phyloP scores from a whole-genome alignment of 2,329 filamentous ascomycete species.

The Emericellopsis atlantica region DNA sequence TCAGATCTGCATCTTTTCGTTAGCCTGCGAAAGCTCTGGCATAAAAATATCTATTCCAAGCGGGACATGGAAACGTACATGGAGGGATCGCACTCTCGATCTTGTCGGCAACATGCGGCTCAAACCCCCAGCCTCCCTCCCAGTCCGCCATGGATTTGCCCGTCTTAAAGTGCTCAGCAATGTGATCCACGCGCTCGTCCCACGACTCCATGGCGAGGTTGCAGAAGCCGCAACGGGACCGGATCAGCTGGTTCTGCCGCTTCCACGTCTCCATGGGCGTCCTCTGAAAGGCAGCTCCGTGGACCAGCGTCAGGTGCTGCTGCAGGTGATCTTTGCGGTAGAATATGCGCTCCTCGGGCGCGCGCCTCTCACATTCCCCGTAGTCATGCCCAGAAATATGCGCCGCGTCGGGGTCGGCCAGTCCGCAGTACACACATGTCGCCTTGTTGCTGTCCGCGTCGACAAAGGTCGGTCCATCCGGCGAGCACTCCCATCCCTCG shows the following conservation, averaged over 20 bases:
- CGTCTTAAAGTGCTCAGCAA: slow-evolving; percentile 24
- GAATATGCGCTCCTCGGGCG: slow-evolving; percentile 24
- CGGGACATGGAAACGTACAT: slow-evolving; percentile 7
- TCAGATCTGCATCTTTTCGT: slow-evolving; percentile 14
- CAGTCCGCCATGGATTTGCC: slow-evolving; percentile 25
- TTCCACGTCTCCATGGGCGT: slow-evolving; percentile 30
- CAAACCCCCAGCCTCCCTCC: slow-evolving; percentile 26
- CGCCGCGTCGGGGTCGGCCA: slow-evolving; percentile 12
- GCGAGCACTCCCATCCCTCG: slow-evolving; percentile 27
- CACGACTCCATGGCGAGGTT: slow-evolving; percentile 18
- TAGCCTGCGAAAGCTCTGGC: not conserved
- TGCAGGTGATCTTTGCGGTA: slow-evolving; percentile 25
- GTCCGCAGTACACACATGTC: slow-evolving; percentile 20
- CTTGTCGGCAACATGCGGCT: slow-evolving; percentile 17
- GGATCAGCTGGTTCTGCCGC: slow-evolving; percentile 12
- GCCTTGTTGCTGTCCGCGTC: slow-evolving; percentile 24
- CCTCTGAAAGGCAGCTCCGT: slow-evolving; percentile 21
- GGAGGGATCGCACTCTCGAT: slow-evolving; percentile 26
- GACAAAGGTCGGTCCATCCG: slow-evolving; percentile 17
- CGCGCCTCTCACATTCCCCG: slow-evolving; percentile 33
- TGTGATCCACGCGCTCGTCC: slow-evolving; percentile 19
- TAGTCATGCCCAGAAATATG: slow-evolving; percentile 20
- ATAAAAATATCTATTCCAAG: not conserved
- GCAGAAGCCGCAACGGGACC: slow-evolving; percentile 23
- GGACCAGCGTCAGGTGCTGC: slow-evolving; percentile 24